Evolutionary conservation across 441 rosid genomes (phyloP), one percentile per base, ranked within the genome.

Genomic region (Gossypium aridum): DNA sequence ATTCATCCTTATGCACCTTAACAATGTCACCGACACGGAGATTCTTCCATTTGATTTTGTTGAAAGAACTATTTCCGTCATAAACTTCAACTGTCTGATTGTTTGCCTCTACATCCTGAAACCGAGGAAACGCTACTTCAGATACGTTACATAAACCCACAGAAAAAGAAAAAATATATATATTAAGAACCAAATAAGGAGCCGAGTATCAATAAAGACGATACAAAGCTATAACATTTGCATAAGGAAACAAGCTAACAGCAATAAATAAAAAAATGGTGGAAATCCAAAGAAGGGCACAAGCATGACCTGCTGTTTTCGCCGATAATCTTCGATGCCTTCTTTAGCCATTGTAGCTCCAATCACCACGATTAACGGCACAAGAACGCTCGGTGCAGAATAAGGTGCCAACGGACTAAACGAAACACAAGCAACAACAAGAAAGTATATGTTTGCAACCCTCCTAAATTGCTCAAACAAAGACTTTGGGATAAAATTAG

Each of bases 391-490:
- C 0, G 84, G 78, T 0, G 94, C 92, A 0, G 91, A 83, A 72
- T 88, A 96, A 3, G 99, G 98, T 1, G 97, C 91, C 80, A 91
- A 79, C 0, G 94, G 97, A 73, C 89, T 88, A 82, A 91, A 89
- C 0, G 97, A 89, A 73, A 89, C 88, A 74, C 81, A 89, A 72
- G 94, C 90, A 39, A 87, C 90, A 23, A 88, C 84, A 31, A 92
- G 88, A 85, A 96, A 96, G 76, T 89, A 93, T 22, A 93, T 72
- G 72, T 93, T 95, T 25, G 98, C 97, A 63, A 91, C 99, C 84
- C 97, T 88, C 81, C 98, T 83, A 81, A 95, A 95, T 84, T 95
- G 97, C 87, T 95, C 98, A 81, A 93, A 93, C 85, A 95, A 77
- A 7, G 99, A 88, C 91, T 93, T 95, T 1, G 99, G 97, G 62